Base-by-base conservation (phyloP, 1,284 basidiomycete species). In the Taiwanofungus camphoratus region DNA sequence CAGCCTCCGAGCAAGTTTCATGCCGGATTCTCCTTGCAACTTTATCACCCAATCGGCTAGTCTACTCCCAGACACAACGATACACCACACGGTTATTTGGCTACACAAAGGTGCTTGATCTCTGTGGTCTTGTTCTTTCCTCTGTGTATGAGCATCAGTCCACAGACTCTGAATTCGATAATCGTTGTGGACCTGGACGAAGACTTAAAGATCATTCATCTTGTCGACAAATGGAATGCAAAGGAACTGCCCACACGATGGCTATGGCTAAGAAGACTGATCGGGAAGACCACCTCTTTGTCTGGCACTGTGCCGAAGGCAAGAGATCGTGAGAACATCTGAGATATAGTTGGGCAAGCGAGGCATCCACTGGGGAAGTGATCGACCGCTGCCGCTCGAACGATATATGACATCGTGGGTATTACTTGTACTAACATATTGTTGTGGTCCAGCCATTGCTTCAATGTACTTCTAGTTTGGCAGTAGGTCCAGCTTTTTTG, bases 191-290 rank as follows among this genome's bases (percentile, higher is more conserved):
- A 84, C 41, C 59, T 85, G 27, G 80, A 85, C 55, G 75, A 76
- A 1, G 61, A 79, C 18, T 73, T 78, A 43, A 79, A 73, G 61
- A 79, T 87, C 40, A 63, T 70, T 1, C 67, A 69, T 22, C 62
- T 87, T 42, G 68, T 76, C 34, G 82, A 87, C 50, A 68, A 78
- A 50, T 80, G 82, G 77, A 64, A 73, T 38, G 80, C 79, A n/a
- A 65, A 73, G 41, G 70, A 74, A n/a, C 61, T 72, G 19, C 72
- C 76, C 15, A 67, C 61, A 1, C 58, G 67, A 41, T 76, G 67
- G 55, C 57, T 64, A 15, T 59, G 68, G 30, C 57, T 82, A 37
- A 70, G 80, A 33, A 63, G 66, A 34, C 38, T 73, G 22, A 75
- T 74, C 48, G 79, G 69, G 5, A 75, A 69, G 51, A 42, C 77